Base-by-base conservation (phyloP, 2,329 filamentous ascomycete species). In the Akanthomyces uredinophilus region DNA sequence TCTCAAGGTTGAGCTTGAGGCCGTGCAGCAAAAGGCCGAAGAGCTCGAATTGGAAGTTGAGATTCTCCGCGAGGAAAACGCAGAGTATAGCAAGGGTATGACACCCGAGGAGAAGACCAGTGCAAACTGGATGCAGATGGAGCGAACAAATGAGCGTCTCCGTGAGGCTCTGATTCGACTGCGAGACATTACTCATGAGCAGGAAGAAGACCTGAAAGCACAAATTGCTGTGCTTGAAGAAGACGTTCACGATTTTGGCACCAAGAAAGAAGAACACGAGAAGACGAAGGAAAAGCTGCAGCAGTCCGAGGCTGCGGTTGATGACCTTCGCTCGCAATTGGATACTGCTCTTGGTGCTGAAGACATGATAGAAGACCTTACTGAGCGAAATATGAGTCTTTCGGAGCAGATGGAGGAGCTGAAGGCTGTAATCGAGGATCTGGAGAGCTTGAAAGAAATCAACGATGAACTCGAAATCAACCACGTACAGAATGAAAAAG, bases 401-500 rank as follows among this genome's bases (percentile, higher is more conserved):
- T 87, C 88, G 41, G 91, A 96, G 73, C 85, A 92, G 71, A 87
- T 97, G 49, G 89, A 92, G 65, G 89, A 96, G 71, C 83, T 97
- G 57, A 89, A 89, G 69, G 86, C 86, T 20, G 87, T 89, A 8
- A 89, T 98, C 64, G 89, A 93, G 65, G 94, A 98, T 66, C 82
- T 98, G 13, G 92, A 97, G 73, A 91, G 85, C 64, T 78, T 98
- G 59, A 93, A 92, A 72, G 94, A 99, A 71, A 87, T 98, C 68
- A 96, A 92, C 68, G 93, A 98, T 70, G 95, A 99, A 75, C 85
- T 99, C 4, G 93, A 97, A 72, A 85, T 91, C 68, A 96, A 96
- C 71, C 93, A 97, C 70, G 85, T 95, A 4, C 92, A 97, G 71
- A 91, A 92, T 41, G 91, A 96, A 72, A 96, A 94, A 73, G 93